Evolutionary conservation across 2,329 filamentous ascomycete genomes (phyloP), one percentile per base, ranked within the genome.

Genomic region (Paracoccidioides lutzii): DNA sequence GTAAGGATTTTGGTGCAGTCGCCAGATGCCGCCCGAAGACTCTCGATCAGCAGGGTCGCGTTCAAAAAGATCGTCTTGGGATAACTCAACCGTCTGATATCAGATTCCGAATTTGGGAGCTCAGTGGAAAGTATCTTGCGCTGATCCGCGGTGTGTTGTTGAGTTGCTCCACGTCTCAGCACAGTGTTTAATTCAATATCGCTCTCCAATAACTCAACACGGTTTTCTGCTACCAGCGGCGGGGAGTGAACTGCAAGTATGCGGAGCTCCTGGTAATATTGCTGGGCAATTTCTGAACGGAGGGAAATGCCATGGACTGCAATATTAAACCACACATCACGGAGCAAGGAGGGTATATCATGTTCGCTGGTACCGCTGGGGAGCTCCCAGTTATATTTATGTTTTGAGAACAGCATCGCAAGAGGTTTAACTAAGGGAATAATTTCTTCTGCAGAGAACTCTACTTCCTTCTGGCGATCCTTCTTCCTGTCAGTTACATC

Each of bases 241-340:
- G 87, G 84, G 10, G 90, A 95, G 70, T 95, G 84, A 53, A 89
- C 82, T 1, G 94, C 91, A 67, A 99, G 84, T 40, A 88, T 77
- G 30, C 87, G 83, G 22, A 99, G 77, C 66, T 96, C 90, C 56
- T 85, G 79, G 52, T 83, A 71, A 63, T 94, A 82, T 61, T 81
- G 81, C 66, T 84, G 85, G 15, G 85, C 87, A 55, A 87, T 81
- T 14, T 84, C 80, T 0, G 89, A 91, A 14, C 80, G 80, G 9
- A 85, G 78, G 8, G 84, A 85, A 67, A 97, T 95, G 4, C 90
- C 93, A 68, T 98, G 93, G 0, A 95, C 87, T 28, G 90, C 88
- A 59, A 97, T 89, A 65, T 98, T 99, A 74, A 96, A 97, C 93
- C 93, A 99, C 4, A 89, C 88, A 75, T 98, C 90, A 53, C 91